Conservation (phyloP, 768 basidiomycete species). For the Termitomyces sp. region DNA sequence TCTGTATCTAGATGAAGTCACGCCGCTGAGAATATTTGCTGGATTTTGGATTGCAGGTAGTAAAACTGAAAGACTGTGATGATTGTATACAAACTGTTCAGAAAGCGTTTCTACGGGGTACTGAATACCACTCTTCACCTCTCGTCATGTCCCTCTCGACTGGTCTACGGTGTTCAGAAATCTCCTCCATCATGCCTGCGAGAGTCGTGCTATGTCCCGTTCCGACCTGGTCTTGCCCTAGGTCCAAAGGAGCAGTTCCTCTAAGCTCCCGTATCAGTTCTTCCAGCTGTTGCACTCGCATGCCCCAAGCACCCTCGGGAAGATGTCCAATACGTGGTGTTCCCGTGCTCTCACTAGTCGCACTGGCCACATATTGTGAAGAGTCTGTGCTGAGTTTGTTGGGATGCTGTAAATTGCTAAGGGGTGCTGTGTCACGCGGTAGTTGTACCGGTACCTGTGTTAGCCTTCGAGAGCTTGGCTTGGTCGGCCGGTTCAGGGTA, state of each 20-base stretch:
- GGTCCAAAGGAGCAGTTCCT: background rate
- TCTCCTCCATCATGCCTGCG: background rate
- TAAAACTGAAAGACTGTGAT: background rate
- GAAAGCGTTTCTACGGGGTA: background rate
- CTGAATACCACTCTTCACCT: background rate
- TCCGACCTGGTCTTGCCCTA: background rate
- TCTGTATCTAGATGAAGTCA: too few relatives aligned
- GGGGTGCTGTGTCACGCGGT: background rate
- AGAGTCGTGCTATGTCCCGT: slow-evolving; percentile 2
- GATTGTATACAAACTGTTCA: background rate
- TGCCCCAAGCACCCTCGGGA: background rate
- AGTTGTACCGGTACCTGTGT: background rate
- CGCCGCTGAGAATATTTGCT: background rate
- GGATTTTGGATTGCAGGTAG: background rate
- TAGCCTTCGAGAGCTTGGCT: background rate
- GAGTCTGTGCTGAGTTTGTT: background rate
- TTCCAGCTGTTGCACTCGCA: slow-evolving; percentile 2
- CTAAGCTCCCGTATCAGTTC: slow-evolving; percentile 2
- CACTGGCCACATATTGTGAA: background rate
- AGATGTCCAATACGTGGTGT: background rate
- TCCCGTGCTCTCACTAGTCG: background rate
- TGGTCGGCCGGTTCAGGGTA: background rate
- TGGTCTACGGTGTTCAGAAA: background rate
- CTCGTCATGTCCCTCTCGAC: background rate
- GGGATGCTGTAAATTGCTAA: background rate